Base-by-base conservation (phyloP, 306 rosid species). In the Prunus kanzakura region DNA sequence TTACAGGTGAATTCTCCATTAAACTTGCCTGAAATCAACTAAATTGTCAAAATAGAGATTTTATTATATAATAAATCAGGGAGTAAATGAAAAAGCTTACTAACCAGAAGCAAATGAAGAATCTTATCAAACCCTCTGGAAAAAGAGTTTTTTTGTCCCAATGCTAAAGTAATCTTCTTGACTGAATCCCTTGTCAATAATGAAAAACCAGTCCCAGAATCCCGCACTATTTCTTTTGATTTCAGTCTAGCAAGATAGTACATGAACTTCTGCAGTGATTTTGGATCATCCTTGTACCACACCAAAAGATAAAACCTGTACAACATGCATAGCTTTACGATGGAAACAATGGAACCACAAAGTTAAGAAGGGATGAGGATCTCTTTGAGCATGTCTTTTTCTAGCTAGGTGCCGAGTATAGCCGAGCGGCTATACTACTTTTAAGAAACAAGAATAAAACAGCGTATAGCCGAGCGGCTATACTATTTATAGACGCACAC, bases 121-220 rank as follows among this genome's bases (percentile, higher is more conserved):
- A 95, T 95, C 85, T 85, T 95, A 87, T 95, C 97, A 83, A 95
- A 92, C 78, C 99, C 99, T 76, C 99, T 88, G 80, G 88, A 85
- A 84, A 95, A 89, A 67, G 99, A 95, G 84, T 89, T 95, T 66
- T 90, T 92, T 73, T 87, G 98, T 63, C 97, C 96, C 87, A 95
- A 83, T 47, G 90, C 92, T 62, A 87, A 82, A 76, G 99, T 83
- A 73, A 95, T 87, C 80, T 85, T 88, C 89, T 91, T 95, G 66
- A 89, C 78, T 54, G 86, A 88, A 78, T 92, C 97, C 87, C 97
- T 88, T 16, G 87, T 73, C 85, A 95, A 84, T 72, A 74, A 81
- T 7, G 93, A 91, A 66, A 95, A 87, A 69, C 76, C 78, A 72
- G 77, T 74, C 79, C 89, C 89, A 83, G 97, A 87, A 80, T 92